Evolutionary conservation across 2,329 filamentous ascomycete genomes (phyloP).

Genomic region (Pseudogymnoascus sp.): DNA sequence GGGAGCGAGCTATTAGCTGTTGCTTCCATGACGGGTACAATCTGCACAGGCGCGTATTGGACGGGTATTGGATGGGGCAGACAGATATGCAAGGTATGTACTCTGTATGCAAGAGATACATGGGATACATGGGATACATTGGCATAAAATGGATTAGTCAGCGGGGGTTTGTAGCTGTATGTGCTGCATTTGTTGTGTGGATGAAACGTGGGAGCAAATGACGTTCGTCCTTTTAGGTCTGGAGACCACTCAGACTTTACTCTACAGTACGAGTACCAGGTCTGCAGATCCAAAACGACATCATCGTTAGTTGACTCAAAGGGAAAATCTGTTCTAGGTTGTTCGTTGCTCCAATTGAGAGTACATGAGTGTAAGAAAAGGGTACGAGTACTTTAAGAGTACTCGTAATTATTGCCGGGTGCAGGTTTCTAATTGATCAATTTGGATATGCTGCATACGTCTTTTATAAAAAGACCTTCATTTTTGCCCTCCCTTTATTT

Average conservation of each 20-base stretch:
- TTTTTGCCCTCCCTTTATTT: neutral
- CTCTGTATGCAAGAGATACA: neutral
- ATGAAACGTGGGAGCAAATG: constrained; percentile 8
- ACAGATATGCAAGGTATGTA: neutral
- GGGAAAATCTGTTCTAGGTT: neutral
- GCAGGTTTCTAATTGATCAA: neutral
- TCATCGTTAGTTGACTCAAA: neutral
- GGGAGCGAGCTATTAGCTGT: neutral
- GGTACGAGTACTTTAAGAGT: neutral
- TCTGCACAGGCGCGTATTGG: neutral
- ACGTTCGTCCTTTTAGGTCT: neutral
- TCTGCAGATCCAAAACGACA: constrained; percentile 5
- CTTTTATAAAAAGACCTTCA: neutral
- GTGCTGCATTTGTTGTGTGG: too few species aligned
- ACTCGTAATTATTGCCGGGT: neutral
- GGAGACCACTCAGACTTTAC: constrained; percentile 2
- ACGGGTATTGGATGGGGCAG: neutral
- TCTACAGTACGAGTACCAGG: neutral
- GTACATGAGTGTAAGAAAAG: neutral
- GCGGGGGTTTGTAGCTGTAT: neutral
- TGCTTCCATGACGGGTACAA: constrained; percentile 7
- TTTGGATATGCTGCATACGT: neutral
- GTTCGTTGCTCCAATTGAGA: neutral
- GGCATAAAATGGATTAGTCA: constrained; percentile 6
- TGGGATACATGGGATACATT: neutral